Conservation (phyloP, 2,329 filamentous ascomycete genomes). For the Aspergillus pseudoglaucus region DNA sequence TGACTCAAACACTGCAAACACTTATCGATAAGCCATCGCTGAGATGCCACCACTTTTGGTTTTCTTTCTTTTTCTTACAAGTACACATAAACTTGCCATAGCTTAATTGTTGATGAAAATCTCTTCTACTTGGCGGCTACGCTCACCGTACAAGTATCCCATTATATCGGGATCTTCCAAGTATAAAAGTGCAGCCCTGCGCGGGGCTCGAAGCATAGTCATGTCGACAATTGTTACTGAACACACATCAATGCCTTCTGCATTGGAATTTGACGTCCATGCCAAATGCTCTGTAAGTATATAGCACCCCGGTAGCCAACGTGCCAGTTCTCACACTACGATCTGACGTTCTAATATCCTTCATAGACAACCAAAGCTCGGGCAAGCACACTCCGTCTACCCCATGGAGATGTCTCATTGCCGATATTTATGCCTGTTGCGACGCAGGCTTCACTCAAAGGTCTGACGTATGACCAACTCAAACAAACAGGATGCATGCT, state of each 20-base stretch:
- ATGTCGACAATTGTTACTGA: constrained; percentile 24
- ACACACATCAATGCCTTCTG: constrained; percentile 44
- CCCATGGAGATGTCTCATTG: constrained; percentile 83
- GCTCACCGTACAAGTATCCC: background rate
- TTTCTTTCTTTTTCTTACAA: background rate
- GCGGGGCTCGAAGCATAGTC: constrained; percentile 12
- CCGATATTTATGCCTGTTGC: constrained; percentile 99
- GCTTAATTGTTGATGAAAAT: background rate
- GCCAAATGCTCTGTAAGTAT: constrained; percentile 69
- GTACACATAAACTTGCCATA: background rate
- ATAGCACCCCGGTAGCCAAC: too few relatives aligned
- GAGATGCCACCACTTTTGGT: background rate
- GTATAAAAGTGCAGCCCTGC: constrained; percentile 1
- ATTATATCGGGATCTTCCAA: background rate
- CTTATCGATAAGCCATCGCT: background rate
- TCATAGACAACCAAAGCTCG: constrained; percentile 84
- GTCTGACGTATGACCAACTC: constrained; percentile 84
- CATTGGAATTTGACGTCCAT: constrained; percentile 70
- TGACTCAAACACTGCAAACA: background rate
- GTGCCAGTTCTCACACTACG: constrained; percentile 4
- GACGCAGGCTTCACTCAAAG: constrained; percentile 92
- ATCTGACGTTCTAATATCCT: background rate
- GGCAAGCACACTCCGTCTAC: constrained; percentile 77
- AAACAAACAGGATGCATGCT: constrained; percentile 82
- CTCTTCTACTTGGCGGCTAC: background rate